phyloP scores from a whole-genome alignment of 805 yeast genomes.

The Clavispora asparagi region DNA sequence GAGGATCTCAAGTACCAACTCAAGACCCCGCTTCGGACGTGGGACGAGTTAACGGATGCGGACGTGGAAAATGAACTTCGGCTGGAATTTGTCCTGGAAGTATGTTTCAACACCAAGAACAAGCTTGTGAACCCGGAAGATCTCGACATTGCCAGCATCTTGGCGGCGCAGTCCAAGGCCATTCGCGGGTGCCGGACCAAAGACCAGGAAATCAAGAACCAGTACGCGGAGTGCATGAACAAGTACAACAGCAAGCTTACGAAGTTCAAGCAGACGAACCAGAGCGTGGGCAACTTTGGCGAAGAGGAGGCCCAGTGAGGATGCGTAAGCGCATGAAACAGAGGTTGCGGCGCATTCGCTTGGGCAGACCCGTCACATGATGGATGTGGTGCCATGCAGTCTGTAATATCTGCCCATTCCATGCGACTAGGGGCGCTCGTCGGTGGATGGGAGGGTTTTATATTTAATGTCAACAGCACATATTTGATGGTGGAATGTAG shows the following conservation, averaged over 20 bases:
- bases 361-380: not conserved
- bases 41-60: slow-evolving; percentile 56
- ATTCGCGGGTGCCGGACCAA: slow-evolving; percentile 36
- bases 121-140: slow-evolving; percentile 31
- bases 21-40: slow-evolving; percentile 59
- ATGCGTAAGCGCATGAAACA: slow-evolving; percentile 1
- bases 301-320: slow-evolving; percentile 6
- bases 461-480: too few species aligned
- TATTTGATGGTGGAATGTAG: not conserved
- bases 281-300: slow-evolving; percentile 21
- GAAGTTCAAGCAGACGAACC: slow-evolving; percentile 19
- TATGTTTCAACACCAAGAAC: slow-evolving; percentile 30
- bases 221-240: slow-evolving; percentile 23
- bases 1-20: slow-evolving; percentile 48
- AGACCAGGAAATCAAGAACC: slow-evolving; percentile 37
- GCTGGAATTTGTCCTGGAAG: slow-evolving; percentile 33
- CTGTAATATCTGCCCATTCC: not conserved
- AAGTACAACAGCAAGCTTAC: slow-evolving; percentile 10
- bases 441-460: not conserved
- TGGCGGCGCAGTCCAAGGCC: slow-evolving; percentile 34
- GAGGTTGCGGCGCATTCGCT: not conserved
- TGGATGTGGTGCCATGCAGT: not conserved
- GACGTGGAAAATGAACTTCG: slow-evolving; percentile 34
- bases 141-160: slow-evolving; percentile 32
- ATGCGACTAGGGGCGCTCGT: not conserved